Conservation (phyloP, 2,329 filamentous ascomycete species). For the Arthrobotrys sinensis region DNA sequence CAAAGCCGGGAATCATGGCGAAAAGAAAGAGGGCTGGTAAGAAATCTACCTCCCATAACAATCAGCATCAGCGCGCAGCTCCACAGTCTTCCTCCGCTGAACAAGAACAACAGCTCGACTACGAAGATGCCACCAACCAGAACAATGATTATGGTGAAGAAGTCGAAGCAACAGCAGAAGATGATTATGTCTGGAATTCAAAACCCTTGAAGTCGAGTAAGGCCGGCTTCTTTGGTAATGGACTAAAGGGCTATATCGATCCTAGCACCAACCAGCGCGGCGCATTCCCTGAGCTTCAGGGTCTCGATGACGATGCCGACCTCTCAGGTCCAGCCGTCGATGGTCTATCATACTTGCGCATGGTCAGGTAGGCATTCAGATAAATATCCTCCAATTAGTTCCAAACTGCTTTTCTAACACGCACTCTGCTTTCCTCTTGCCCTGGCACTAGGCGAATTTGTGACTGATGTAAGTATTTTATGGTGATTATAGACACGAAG, state of each 20-base stretch:
- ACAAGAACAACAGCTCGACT: conserved; percentile 52
- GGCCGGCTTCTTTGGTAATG: conserved; percentile 47
- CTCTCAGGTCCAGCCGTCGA: conserved; percentile 63
- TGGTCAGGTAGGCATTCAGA: conserved; percentile 63
- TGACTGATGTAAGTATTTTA: conserved; percentile 60
- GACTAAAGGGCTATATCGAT: conserved; percentile 63
- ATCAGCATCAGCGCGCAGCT: conserved; percentile 21
- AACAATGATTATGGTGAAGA: conserved; percentile 13
- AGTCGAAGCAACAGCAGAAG: conserved; percentile 9
- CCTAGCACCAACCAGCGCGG: conserved; percentile 63
- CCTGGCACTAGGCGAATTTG: conserved; percentile 30
- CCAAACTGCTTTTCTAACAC: conserved; percentile 37
- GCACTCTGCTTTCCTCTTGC: neutral
- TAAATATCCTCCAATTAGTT: conserved; percentile 37
- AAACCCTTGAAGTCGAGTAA: conserved; percentile 55
- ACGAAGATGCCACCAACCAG: conserved; percentile 19
- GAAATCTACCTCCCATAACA: conserved; percentile 50
- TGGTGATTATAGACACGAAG: conserved; percentile 63
- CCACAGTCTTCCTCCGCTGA: conserved; percentile 46
- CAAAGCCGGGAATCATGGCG: conserved; percentile 31
- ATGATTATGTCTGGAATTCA: conserved; percentile 52
- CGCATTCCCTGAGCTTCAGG: conserved; percentile 62
- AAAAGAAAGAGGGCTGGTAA: conserved; percentile 61
- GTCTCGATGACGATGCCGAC: conserved; percentile 61
- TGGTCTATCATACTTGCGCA: conserved; percentile 64